Evolutionary conservation across 163 green algal genomes (phyloP).

Genomic region (Trebouxia gelatinosa): DNA sequence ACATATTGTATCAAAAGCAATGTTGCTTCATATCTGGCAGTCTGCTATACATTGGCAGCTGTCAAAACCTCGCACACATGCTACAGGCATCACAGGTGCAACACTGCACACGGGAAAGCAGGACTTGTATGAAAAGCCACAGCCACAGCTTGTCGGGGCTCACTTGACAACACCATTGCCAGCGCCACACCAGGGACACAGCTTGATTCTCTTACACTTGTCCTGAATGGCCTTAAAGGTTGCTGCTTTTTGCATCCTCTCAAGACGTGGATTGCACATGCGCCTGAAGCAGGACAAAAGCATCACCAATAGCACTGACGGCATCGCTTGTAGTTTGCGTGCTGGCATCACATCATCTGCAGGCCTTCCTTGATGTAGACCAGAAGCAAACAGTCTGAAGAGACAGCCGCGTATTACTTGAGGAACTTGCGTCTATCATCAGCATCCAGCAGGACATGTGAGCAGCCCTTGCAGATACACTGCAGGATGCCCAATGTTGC

Average conservation of each 20-base stretch:
- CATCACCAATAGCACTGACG: too few species aligned
- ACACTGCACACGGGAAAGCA: too few species aligned
- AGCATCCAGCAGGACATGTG: slow-evolving; percentile 82
- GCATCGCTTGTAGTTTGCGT: too few species aligned
- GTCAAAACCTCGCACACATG: neutral
- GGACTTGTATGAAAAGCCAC: too few species aligned
- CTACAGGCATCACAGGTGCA: too few species aligned
- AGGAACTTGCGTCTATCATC: slow-evolving; percentile 71
- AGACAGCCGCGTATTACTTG: too few species aligned
- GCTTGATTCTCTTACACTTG: slow-evolving; percentile 80
- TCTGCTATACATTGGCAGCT: neutral
- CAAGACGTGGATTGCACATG: slow-evolving; percentile 39
- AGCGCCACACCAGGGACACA: slow-evolving; percentile 86
- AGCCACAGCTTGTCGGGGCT: too few species aligned
- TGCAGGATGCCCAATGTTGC: slow-evolving; percentile 88
- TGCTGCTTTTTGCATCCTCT: slow-evolving; percentile 73
- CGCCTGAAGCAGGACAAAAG: slow-evolving; percentile 12
- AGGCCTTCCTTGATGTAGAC: too few species aligned
- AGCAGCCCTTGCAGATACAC: slow-evolving; percentile 97
- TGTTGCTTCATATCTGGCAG: neutral
- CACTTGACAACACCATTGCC: slow-evolving; percentile 71
- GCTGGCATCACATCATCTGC: too few species aligned
- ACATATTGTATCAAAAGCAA: neutral
- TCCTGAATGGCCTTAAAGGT: slow-evolving; percentile 80
- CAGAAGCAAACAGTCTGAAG: too few species aligned